Evolutionary conservation across 805 yeast genomes (phyloP).

Genomic region (Zygoascus ofunaensis): DNA sequence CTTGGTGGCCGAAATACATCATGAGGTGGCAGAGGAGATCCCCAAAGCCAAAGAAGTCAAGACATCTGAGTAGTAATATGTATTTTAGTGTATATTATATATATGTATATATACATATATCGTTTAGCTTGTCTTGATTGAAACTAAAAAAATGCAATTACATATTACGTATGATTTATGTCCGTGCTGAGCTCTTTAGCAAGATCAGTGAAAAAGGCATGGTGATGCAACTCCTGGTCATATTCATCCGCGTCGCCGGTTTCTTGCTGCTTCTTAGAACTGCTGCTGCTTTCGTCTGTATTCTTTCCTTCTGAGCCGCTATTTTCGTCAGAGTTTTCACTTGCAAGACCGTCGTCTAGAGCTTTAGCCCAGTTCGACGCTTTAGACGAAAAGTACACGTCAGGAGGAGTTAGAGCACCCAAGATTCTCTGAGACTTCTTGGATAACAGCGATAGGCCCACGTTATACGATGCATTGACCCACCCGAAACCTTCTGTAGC

Average conservation of each 20-base stretch:
- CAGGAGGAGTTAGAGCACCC: conserved; percentile 71
- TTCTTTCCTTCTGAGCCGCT: background rate
- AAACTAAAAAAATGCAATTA: no score
- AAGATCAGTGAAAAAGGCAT: background rate
- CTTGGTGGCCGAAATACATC: conserved; percentile 62
- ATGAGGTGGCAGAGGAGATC: conserved; percentile 29
- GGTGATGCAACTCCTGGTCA: no score
- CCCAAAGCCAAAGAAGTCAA: conserved; percentile 9
- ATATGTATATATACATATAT: background rate
- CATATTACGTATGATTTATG: no score
- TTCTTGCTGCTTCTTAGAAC: background rate
- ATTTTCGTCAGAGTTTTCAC: background rate
- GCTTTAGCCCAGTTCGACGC: background rate
- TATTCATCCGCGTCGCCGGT: background rate
- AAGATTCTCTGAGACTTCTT: conserved; percentile 63
- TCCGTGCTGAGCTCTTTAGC: background rate
- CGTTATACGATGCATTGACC: conserved; percentile 82
- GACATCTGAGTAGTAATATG: background rate
- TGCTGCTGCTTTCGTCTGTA: background rate
- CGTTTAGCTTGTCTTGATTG: background rate
- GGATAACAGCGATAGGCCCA: conserved; percentile 62
- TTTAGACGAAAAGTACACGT: conserved; percentile 38
- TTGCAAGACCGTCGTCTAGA: background rate
- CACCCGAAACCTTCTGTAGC: conserved; percentile 97
- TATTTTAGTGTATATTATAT: background rate